phyloP scores from a whole-genome alignment of 805 yeast species.

The Zygotorulaspora danielsina region DNA sequence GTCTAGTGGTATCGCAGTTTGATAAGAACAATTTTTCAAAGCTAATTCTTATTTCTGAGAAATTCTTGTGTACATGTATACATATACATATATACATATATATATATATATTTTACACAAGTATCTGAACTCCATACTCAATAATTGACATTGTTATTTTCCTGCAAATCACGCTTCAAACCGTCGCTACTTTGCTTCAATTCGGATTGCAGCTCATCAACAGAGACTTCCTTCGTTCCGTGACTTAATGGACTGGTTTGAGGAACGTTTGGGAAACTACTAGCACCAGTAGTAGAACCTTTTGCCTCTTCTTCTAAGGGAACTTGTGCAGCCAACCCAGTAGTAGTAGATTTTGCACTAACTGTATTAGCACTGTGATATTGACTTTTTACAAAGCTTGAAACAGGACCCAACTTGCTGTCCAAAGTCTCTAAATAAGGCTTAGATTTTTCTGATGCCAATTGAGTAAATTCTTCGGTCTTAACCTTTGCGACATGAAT shows the following conservation, averaged over 20 bases:
- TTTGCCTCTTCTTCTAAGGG: constrained; percentile 21
- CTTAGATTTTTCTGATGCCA: constrained; percentile 52
- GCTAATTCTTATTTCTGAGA: constrained; percentile 1
- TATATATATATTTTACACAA: neutral
- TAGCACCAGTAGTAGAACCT: constrained; percentile 24
- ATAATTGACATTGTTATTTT: constrained; percentile 20
- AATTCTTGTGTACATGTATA: neutral
- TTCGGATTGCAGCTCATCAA: constrained; percentile 21
- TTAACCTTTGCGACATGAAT: constrained; percentile 48
- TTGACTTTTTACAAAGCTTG: constrained; percentile 48
- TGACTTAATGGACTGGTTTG: constrained; percentile 29
- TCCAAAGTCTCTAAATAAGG: constrained; percentile 58
- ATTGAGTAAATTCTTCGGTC: constrained; percentile 41
- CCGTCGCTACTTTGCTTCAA: constrained; percentile 26
- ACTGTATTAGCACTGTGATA: constrained; percentile 54
- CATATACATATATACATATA: neutral
- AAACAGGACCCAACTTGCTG: constrained; percentile 63
- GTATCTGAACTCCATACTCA: neutral
- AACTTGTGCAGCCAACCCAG: constrained; percentile 27
- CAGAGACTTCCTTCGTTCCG: constrained; percentile 22
- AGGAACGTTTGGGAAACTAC: constrained; percentile 40
- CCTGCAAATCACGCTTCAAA: constrained; percentile 34
- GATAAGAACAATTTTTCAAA: neutral
- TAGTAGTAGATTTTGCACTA: constrained; percentile 32
- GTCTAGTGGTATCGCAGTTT: constrained; percentile 53